phyloP scores from a whole-genome alignment of 108 stramenopile species.

The Fistulifera pelliculosa region DNA sequence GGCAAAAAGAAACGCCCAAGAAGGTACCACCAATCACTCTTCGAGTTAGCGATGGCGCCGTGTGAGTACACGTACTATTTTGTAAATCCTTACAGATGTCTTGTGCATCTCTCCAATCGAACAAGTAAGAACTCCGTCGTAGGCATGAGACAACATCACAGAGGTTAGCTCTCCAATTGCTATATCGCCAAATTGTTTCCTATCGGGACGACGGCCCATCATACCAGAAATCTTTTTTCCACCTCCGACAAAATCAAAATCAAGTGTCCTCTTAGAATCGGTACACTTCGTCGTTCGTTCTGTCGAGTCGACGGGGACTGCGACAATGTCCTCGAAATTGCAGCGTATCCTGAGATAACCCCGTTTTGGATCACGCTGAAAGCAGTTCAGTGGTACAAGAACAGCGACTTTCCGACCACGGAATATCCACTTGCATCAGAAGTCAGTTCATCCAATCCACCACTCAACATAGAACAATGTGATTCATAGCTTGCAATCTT shows the following conservation, averaged over 20 bases:
- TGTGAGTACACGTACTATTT: conserved; percentile 3
- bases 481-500: conserved; percentile 20
- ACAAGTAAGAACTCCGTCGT: conserved; percentile 2
- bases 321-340: conserved; percentile 15
- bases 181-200: background rate
- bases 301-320: background rate
- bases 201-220: conserved; percentile 29
- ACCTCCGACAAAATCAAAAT: conserved; percentile 27
- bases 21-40: conserved; percentile 35
- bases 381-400: conserved; percentile 6
- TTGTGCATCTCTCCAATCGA: conserved; percentile 29
- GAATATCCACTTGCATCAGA: background rate
- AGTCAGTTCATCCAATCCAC: conserved; percentile 50
- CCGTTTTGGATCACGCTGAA: conserved; percentile 14
- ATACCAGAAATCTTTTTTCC: conserved; percentile 43
- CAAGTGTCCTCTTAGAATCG: background rate
- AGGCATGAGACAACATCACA: background rate
- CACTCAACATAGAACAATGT: conserved; percentile 30
- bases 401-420: conserved; percentile 1
- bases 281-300: background rate
- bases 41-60: conserved; percentile 59
- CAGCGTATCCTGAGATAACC: conserved; percentile 53
- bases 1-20: conserved; percentile 53
- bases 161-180: too few relatives aligned
- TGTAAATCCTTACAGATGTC: conserved; percentile 38